These are phyloP conservation scores for Porphyra umbilicalis DNA, from an alignment of 31 red algal genomes.

Conservation along the genomic window DNA sequence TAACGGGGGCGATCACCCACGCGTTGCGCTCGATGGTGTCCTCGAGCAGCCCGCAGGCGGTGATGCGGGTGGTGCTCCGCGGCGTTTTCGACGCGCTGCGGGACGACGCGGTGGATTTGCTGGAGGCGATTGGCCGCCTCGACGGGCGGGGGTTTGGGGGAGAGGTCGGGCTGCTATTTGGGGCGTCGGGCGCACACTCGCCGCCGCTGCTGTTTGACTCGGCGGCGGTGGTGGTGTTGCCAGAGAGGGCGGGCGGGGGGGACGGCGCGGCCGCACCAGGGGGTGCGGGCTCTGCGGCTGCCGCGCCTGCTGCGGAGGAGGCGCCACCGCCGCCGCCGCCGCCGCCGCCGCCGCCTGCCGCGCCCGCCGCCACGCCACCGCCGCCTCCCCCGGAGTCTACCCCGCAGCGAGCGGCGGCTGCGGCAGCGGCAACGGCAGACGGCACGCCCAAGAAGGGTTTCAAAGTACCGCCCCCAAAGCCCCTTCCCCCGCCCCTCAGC, in stretches of 20 bases:
- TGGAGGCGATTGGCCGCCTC: conserved; percentile 20
- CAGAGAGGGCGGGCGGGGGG: background rate
- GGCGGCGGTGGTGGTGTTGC: background rate
- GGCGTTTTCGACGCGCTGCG: conserved; percentile 27
- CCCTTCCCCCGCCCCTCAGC: background rate
- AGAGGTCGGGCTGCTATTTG: conserved; percentile 10
- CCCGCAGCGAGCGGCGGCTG: background rate
- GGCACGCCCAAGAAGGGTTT: background rate
- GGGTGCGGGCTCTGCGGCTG: background rate
- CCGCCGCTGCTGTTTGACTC: background rate
- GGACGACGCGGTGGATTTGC: conserved; percentile 23
- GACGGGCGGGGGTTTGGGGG: conserved; percentile 36
- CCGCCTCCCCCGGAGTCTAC: background rate
- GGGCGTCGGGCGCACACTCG: background rate
- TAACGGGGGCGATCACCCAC: conserved; percentile 17
- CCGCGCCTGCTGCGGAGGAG: background rate
- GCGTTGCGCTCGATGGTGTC: conserved; percentile 36
- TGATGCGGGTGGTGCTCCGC: conserved; percentile 16
- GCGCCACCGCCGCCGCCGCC: background rate
- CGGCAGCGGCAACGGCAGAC: background rate
- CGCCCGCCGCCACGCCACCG: background rate
- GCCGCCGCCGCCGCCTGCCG: background rate
- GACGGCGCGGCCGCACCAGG: background rate
- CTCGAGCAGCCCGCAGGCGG: conserved; percentile 9
- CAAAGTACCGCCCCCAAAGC: background rate